Evolutionary conservation across 371 early-diverging fungal species (phyloP).

Genomic region (Mortierella sp.): DNA sequence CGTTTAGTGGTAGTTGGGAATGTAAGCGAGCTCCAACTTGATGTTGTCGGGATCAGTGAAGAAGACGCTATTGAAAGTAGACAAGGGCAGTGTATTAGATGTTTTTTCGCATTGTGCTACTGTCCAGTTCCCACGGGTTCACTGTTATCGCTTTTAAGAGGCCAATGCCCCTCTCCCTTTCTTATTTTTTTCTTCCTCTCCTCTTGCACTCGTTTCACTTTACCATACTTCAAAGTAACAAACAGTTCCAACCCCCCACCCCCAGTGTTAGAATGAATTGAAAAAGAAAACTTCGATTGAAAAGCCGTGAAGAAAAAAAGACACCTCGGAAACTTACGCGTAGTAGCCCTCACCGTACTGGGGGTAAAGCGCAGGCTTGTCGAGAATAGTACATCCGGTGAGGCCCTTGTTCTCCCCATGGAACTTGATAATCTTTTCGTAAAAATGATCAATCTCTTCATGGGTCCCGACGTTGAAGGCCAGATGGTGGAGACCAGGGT

Average conservation of each 20-base stretch:
- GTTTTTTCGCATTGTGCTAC: neutral
- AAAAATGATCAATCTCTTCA: slow-evolving; percentile 33
- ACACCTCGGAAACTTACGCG: slow-evolving; percentile 29
- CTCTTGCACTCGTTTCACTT: neutral
- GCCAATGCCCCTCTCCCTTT: neutral
- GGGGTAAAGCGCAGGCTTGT: slow-evolving; percentile 50
- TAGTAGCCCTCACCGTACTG: slow-evolving; percentile 47
- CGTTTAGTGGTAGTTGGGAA: neutral
- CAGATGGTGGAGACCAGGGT: slow-evolving; percentile 48
- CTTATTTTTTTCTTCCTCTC: neutral
- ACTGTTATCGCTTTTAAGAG: too few relatives aligned
- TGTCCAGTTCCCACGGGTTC: too few relatives aligned
- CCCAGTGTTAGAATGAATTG: neutral
- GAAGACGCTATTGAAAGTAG: slow-evolving; percentile 27
- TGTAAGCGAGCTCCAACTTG: slow-evolving; percentile 50
- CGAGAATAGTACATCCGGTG: slow-evolving; percentile 29
- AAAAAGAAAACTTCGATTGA: neutral
- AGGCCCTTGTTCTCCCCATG: slow-evolving; percentile 29
- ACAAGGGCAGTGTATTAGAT: neutral
- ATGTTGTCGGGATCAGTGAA: slow-evolving; percentile 53
- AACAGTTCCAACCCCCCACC: too few relatives aligned
- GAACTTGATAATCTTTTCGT: slow-evolving; percentile 39
- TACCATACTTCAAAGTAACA: neutral
- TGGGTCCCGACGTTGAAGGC: slow-evolving; percentile 32
- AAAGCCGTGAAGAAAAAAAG: neutral